Conservation (phyloP, 1,139 yeast species). For the Saccharomyces hybrid region DNA sequence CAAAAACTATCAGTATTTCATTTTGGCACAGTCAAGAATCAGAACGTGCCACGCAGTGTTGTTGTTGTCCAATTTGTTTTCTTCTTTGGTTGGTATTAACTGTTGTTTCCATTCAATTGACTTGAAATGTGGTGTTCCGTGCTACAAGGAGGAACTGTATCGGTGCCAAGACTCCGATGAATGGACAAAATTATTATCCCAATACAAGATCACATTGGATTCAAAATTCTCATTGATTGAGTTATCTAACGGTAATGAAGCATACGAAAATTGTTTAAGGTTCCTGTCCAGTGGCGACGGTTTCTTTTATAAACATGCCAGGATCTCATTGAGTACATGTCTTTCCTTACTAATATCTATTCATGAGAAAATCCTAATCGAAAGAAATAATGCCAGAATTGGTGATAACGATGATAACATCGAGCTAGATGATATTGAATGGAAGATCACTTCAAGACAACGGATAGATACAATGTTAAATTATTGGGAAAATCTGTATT, state of each 20-base stretch:
- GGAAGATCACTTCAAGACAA: conserved; percentile 59
- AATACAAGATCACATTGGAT: conserved; percentile 35
- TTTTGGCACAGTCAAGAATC: conserved; percentile 75
- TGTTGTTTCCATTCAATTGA: conserved; percentile 50
- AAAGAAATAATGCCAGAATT: conserved; percentile 34
- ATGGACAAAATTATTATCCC: conserved; percentile 46
- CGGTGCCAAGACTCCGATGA: conserved; percentile 45
- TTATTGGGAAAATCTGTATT: conserved; percentile 59
- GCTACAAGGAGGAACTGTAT: conserved; percentile 66
- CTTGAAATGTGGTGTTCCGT: conserved; percentile 61
- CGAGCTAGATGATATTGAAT: conserved; percentile 40
- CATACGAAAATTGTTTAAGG: conserved; percentile 43
- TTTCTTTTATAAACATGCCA: conserved; percentile 32
- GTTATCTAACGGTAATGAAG: conserved; percentile 49
- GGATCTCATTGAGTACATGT: conserved; percentile 49
- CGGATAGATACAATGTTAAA: conserved; percentile 47
- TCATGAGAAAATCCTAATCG: conserved; percentile 60
- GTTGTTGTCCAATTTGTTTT: conserved; percentile 61
- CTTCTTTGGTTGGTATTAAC: conserved; percentile 60
- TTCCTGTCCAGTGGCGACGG: conserved; percentile 42
- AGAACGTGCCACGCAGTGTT: conserved; percentile 78
- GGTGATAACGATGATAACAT: conserved; percentile 25
- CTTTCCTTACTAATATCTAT: conserved; percentile 62
- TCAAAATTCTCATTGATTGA: conserved; percentile 46
- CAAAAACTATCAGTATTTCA: conserved; percentile 63